phyloP scores from a whole-genome alignment of 177 flowering plant genomes.

The Vitis hybrid region DNA sequence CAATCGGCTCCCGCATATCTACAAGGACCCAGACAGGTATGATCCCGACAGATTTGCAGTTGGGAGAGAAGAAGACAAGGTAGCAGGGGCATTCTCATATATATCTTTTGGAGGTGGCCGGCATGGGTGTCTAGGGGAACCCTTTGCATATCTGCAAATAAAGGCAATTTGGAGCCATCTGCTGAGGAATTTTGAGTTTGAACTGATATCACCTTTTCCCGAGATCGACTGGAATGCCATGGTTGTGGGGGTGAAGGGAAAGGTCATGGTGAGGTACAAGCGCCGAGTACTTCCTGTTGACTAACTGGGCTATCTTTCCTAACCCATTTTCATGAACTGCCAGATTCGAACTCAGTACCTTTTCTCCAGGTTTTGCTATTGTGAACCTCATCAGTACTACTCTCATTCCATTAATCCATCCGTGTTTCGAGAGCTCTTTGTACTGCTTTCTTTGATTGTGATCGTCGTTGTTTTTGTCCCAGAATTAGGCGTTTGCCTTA shows the following conservation, averaged over 20 bases:
- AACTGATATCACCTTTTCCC: constrained; percentile 87
- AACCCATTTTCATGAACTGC: too few species aligned
- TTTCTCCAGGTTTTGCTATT: neutral
- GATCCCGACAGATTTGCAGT: constrained; percentile 84
- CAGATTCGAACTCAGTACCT: neutral
- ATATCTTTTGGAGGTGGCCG: constrained; percentile 97
- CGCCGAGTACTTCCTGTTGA: constrained; percentile 51
- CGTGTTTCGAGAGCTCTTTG: neutral
- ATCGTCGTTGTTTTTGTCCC: too few species aligned
- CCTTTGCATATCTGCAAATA: constrained; percentile 96
- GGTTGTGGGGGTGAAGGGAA: constrained; percentile 98
- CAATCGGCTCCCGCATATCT: constrained; percentile 82
- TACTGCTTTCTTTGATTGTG: neutral
- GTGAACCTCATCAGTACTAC: too few species aligned
- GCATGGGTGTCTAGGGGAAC: constrained; percentile 98
- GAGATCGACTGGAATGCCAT: constrained; percentile 99
- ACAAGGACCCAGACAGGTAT: constrained; percentile 67
- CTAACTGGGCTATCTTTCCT: constrained; percentile 15
- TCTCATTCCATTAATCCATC: neutral
- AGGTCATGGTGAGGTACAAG: constrained; percentile 96
- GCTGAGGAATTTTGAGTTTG: constrained; percentile 87
- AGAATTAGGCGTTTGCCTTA: too few species aligned
- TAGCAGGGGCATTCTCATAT: constrained; percentile 88
- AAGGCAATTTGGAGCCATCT: constrained; percentile 98
- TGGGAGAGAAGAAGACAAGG: constrained; percentile 96